Evolutionary conservation across 2,329 filamentous ascomycete genomes (phyloP).

Genomic region (Metarhizium album): DNA sequence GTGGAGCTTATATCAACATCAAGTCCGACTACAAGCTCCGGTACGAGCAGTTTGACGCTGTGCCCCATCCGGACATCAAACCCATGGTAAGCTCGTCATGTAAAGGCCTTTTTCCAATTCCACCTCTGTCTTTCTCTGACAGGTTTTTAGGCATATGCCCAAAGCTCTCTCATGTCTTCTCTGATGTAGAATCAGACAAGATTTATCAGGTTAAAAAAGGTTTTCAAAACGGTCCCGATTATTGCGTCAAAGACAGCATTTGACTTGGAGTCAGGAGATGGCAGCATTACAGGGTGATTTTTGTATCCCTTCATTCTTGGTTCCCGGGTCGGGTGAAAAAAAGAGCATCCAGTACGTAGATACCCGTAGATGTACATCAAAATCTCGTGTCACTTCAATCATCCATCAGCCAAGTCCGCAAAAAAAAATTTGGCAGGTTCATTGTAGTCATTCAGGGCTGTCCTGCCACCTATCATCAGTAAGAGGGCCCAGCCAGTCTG

Average conservation of each 20-base stretch:
- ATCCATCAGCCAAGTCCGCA: constrained; percentile 11
- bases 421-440: constrained; percentile 19
- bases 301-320: constrained; percentile 1
- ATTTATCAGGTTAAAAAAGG: neutral
- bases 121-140: constrained; percentile 14
- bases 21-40: constrained; percentile 82
- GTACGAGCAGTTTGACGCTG: constrained; percentile 90
- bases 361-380: constrained; percentile 7
- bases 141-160: constrained; percentile 60
- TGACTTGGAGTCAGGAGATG: constrained; percentile 8
- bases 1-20: constrained; percentile 97
- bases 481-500: constrained; percentile 54
- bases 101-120: neutral
- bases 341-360: constrained; percentile 8
- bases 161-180: constrained; percentile 68
- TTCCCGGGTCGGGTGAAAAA: constrained; percentile 1
- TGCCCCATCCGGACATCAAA: constrained; percentile 89
- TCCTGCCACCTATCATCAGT: constrained; percentile 32
- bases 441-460: constrained; percentile 33
- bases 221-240: neutral
- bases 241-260: constrained; percentile 2
- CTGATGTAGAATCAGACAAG: constrained; percentile 45
- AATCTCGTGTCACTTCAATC: neutral
- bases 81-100: constrained; percentile 57
- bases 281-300: constrained; percentile 3